Base-by-base conservation (phyloP, 352 stramenopile genomes). In the Thalassiosira exigua region DNA sequence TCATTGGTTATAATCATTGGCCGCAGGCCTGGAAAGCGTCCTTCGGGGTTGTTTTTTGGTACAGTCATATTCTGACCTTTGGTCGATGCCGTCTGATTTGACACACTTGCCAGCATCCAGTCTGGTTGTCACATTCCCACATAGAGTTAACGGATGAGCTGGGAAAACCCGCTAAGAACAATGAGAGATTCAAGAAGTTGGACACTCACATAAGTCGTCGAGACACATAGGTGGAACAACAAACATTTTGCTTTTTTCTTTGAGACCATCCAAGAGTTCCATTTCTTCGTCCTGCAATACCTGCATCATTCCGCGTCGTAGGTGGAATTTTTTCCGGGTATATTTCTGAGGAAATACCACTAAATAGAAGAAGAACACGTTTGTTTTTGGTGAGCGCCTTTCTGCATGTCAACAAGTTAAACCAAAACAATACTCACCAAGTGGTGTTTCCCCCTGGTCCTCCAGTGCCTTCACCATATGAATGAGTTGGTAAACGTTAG, bases 41-140 rank as follows among this genome's bases (percentile, higher is more conserved):
- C 56, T 39, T 81, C 58, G 22, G 66, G 19, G 60, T 83, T 82
- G 66, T 85, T 61, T 46, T 72, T 76, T 19, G 76, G 54, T 24
- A 88, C 76, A 64, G 81, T 33, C n/a, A 88, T 75, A 39, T 52
- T 70, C 39, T 21, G 19, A 4, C 66, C 66, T 14, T 77, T 70
- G 32, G 61, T 80, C 0, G 79, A 81, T 24, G 21, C 29, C 48
- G 66, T 82, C 79, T 88, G 81, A 60, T 84, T 74, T 12, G 80
- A 94, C 29, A 97, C 93, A 9, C 93, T 95, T 0, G 95, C 95
- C 62, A 97, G 96, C 84, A 98, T 94, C 96, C 96, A 98, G 82
- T 98, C 65, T 97, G 33, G 11, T 11, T 48, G 39, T 17, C n/a
- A 48, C n/a, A n/a, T n/a, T n/a, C n/a, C n/a, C n/a, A n/a, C n/a